Base-by-base conservation (phyloP, 2,329 filamentous ascomycete genomes). In the Colletotrichum gigasporum region DNA sequence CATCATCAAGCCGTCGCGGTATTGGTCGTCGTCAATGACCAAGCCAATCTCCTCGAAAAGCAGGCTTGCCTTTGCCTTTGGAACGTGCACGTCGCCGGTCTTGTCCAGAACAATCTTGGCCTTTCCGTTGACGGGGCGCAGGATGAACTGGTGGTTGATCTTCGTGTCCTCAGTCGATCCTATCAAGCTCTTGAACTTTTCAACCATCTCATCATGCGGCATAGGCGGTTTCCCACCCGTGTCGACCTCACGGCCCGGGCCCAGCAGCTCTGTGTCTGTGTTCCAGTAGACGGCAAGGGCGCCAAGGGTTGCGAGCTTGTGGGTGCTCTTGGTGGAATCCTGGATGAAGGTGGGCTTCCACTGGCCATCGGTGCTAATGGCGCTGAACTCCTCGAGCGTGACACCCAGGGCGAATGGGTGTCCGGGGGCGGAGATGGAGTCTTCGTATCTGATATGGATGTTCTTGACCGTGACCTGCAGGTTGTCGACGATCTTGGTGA, bases 301-400 rank as follows among this genome's bases (percentile, higher is more conserved):
- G 30, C 93, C 93, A 14, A 99, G 84, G 3, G 91, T 96, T 5
- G 94, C 96, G 45, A 99, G 85, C 79, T 99, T 99, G 81, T 99
- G 93, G 20, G 94, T 97, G 11, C 91, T 91, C 26, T 86, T 85
- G 47, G 89, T 89, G 2, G 92, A 91, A 69, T 95, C 92, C 76
- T 97, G 93, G 71, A 99, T 96, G 75, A 97, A 99, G 26, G 94
- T 96, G 1, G 96, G 95, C 67, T 91, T 91, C 96, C 96, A 99
- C 71, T 97, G 87, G 45, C 91, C 91, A 76, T 99, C 93, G 5
- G 96, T 99, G 77, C 94, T 98, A 73, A 98, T 90, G 12, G 96
- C 96, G 75, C 96, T 98, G 80, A 99, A 94, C 78, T 98, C 95
- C 73, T 97, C 92, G 61, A 99, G 86, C 0, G 94, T 99, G 65